Conservation (phyloP, 768 basidiomycete genomes). For the Roridomyces roridus region DNA sequence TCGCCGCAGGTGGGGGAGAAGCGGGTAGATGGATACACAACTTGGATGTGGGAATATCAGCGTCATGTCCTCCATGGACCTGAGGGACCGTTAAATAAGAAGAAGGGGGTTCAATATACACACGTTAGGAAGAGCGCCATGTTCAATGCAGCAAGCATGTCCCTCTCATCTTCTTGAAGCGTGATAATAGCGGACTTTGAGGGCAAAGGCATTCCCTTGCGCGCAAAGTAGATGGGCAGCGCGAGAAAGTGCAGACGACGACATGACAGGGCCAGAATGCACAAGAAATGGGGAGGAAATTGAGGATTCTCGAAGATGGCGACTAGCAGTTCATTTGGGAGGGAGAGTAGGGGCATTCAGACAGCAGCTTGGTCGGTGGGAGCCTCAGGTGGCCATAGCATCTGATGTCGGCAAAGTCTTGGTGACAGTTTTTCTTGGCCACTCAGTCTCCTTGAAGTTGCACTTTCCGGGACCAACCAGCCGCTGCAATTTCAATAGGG, state of each 20-base stretch:
- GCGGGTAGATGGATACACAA: slow-evolving; percentile 18
- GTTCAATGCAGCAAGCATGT: slow-evolving; percentile 21
- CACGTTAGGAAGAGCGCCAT: slow-evolving; percentile 21
- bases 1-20: slow-evolving; percentile 18
- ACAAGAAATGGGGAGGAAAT: slow-evolving; percentile 17
- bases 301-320: slow-evolving; percentile 18
- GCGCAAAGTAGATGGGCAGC: slow-evolving; percentile 24
- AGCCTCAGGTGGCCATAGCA: too few relatives aligned
- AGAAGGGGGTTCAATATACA: background rate
- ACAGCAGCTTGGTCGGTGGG: too few relatives aligned
- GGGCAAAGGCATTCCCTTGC: slow-evolving; percentile 17
- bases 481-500: too few relatives aligned
- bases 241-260: slow-evolving; percentile 19
- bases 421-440: too few relatives aligned
- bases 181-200: slow-evolving; percentile 10
- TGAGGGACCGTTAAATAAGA: background rate
- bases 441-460: too few relatives aligned
- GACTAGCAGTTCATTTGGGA: slow-evolving; percentile 24
- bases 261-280: slow-evolving; percentile 6
- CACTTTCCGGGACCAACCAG: too few relatives aligned
- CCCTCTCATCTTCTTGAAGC: slow-evolving; percentile 9
- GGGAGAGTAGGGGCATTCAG: slow-evolving; percentile 14
- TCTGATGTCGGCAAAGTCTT: too few relatives aligned
- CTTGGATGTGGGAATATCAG: slow-evolving; percentile 20
- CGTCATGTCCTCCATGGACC: slow-evolving; percentile 7